These are phyloP conservation scores for Amborella trichopoda DNA, from an alignment of 164 flowering plant genomes.

Conservation along the genomic window DNA sequence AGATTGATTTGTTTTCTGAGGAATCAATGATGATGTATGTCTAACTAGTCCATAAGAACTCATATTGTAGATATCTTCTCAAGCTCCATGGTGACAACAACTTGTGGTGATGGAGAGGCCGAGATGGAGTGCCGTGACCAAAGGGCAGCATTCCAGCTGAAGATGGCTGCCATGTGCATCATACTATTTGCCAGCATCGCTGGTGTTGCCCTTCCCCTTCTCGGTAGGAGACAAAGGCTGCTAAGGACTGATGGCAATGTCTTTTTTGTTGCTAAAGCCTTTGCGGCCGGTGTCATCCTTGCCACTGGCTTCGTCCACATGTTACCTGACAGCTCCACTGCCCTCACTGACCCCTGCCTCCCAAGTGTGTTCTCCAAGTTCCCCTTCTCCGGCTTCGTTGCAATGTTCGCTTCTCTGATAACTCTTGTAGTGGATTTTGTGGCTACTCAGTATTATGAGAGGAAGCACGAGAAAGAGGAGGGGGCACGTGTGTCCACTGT, in stretches of 20 bases:
- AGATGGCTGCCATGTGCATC: constrained; percentile 52
- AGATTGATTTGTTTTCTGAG: too few relatives aligned
- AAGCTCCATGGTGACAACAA: constrained; percentile 26
- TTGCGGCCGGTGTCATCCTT: constrained; percentile 93
- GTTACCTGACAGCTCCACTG: constrained; percentile 55
- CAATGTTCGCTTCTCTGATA: constrained; percentile 66
- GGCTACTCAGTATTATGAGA: constrained; percentile 78
- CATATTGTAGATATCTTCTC: constrained; percentile 16
- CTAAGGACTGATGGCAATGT: constrained; percentile 57
- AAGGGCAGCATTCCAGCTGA: constrained; percentile 37
- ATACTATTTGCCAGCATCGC: constrained; percentile 54
- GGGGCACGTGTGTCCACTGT: constrained; percentile 1
- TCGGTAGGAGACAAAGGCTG: constrained; percentile 52
- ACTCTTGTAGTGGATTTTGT: constrained; percentile 70
- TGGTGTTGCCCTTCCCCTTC: constrained; percentile 67
- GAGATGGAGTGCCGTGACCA: constrained; percentile 48
- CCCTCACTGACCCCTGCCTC: constrained; percentile 53
- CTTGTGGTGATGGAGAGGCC: constrained; percentile 21
- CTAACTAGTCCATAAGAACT: too few relatives aligned
- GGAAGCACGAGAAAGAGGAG: constrained; percentile 36
- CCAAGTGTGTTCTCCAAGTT: constrained; percentile 60
- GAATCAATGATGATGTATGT: too few relatives aligned
- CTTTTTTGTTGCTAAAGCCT: constrained; percentile 76
- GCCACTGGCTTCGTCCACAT: constrained; percentile 97
- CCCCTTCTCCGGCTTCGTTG: constrained; percentile 72